phyloP scores from a whole-genome alignment of 768 basidiomycete species.

The Chalciporus pseudorubinellus region DNA sequence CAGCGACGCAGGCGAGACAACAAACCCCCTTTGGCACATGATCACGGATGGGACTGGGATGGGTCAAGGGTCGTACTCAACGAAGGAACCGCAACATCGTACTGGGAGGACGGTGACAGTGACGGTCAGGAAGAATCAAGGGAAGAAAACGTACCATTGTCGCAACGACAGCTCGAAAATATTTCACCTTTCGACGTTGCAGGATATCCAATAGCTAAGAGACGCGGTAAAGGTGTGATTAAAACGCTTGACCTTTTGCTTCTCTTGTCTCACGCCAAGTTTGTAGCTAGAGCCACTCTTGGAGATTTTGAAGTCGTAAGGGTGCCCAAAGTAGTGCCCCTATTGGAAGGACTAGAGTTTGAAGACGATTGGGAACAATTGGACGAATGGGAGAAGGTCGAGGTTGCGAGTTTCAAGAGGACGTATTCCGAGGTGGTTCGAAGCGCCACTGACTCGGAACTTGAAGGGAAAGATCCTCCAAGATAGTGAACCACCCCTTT shows the following conservation, averaged over 20 bases:
- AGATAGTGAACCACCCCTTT: background rate
- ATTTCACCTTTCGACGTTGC: slow-evolving; percentile 8
- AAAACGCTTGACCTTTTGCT: background rate
- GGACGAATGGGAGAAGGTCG: slow-evolving; percentile 26
- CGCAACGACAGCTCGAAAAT: background rate
- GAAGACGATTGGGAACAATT: slow-evolving; percentile 4
- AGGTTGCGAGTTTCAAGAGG: slow-evolving; percentile 10
- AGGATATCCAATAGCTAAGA: background rate
- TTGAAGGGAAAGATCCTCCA: slow-evolving; percentile 1
- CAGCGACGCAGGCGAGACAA: slow-evolving; percentile 12
- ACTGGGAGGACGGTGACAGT: background rate
- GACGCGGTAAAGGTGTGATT: slow-evolving; percentile 13
- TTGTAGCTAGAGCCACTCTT: slow-evolving; percentile 9
- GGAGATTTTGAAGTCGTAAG: slow-evolving; percentile 25
- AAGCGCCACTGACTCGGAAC: background rate
- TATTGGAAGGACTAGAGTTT: slow-evolving; percentile 7
- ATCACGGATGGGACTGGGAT: slow-evolving; percentile 27
- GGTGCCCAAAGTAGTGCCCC: slow-evolving; percentile 16
- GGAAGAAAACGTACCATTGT: background rate
- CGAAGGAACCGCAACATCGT: background rate
- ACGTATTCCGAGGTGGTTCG: slow-evolving; percentile 25
- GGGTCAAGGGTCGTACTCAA: slow-evolving; percentile 10
- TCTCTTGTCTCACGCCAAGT: background rate
- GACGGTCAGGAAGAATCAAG: background rate
- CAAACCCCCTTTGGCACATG: slow-evolving; percentile 13